These are phyloP conservation scores for Yamadazyma blattariae DNA, from an alignment of 1,139 yeast genomes.

Conservation along the genomic window DNA sequence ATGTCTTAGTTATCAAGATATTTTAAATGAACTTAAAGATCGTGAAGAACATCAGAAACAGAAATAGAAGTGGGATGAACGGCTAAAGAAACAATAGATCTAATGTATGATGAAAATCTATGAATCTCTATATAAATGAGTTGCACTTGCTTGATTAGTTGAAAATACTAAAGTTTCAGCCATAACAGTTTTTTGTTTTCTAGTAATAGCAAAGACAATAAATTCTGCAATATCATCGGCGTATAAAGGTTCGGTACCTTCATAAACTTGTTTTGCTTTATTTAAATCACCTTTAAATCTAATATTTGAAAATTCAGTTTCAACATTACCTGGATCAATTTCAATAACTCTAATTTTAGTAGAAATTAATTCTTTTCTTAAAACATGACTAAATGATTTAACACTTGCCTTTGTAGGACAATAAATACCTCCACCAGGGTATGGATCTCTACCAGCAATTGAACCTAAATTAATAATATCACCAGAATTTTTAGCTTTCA, in stretches of 20 bases:
- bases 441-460: constrained; percentile 51
- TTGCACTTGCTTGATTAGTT: constrained; percentile 57
- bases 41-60: no score
- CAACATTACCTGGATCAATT: constrained; percentile 52
- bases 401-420: constrained; percentile 52
- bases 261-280: constrained; percentile 43
- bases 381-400: constrained; percentile 41
- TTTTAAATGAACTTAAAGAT: no score
- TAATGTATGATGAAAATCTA: no score
- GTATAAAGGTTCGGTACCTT: constrained; percentile 43
- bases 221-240: constrained; percentile 51
- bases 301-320: constrained; percentile 48
- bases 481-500: constrained; percentile 52
- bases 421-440: constrained; percentile 51
- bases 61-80: no score
- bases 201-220: constrained; percentile 45
- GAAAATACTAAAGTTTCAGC: constrained; percentile 52
- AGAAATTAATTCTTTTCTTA: constrained; percentile 46
- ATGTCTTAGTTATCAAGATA: constrained; percentile 10
- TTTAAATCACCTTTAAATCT: constrained; percentile 44
- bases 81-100: no score
- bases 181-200: constrained; percentile 48
- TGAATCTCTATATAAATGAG: constrained; percentile 40
- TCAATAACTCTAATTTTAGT: constrained; percentile 48
- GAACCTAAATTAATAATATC: constrained; percentile 50